Base-by-base conservation (phyloP, 2,329 filamentous ascomycete species). In the Microcera coccophila region DNA sequence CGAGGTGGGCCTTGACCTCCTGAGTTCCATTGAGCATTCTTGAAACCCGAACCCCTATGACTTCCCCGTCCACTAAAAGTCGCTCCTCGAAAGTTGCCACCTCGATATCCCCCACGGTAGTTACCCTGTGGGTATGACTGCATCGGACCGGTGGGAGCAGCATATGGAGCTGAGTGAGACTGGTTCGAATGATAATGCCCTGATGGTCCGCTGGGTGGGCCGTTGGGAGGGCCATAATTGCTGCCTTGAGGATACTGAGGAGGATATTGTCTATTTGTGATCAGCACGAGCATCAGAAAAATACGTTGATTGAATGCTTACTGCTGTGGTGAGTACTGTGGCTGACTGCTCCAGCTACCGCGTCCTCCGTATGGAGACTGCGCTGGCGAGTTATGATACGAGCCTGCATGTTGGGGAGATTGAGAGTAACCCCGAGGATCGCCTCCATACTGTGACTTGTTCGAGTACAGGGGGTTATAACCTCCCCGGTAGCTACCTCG, bases 21-120 rank as follows among this genome's bases (percentile, higher is more conserved):
- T 5, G 81, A 75, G 42, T 78, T 85, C 85, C 87, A 90, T 35
- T 88, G 86, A 2, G 82, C 51, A 62, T 65, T 86, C 80, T 65
- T 82, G 74, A 71, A 84, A 78, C 66, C 82, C 70, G 49, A 72
- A 26, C 81, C 81, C 39, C 84, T 75, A 45, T 76, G 72, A 19
- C 68, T 68, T 31, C 74, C 73, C 37, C 79, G 71, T 21, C 67
- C 69, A 36, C 70, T 55, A 56, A 76, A 81, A 42, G 79, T 74
- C 45, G 74, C 78, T 26, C 81, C 81, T 39, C 84, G 76, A 56
- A 81, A 84, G 14, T 72, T 69, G 29, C 76, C 75, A 16, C 78
- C 79, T 52, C 81, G 61, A 62, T 70, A 69, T 12, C 58, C 59
- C 16, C 70, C 69, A 16, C 74, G 69, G 38, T 71, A 72, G 39